Percentiles rank a stretch among this genome's conserved stretches.
Evolutionary conservation across 164 flowering plant species (phyloP).

Genomic region (Santalum album): DNA sequence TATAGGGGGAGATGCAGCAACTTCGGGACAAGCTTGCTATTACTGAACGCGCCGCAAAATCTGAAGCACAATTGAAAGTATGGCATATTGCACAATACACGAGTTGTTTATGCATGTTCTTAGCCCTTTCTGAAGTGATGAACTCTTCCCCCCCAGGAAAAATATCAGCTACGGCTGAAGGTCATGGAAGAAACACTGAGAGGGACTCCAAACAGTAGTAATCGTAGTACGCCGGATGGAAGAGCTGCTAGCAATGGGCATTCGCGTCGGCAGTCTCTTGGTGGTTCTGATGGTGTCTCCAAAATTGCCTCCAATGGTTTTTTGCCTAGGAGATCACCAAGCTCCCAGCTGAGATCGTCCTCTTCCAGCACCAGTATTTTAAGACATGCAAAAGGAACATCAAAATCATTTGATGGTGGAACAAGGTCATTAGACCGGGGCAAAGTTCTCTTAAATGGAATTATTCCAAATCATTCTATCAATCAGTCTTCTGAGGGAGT

Average conservation of each 20-base stretch:
- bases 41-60: slow-evolving; percentile 75
- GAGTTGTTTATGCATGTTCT: not conserved
- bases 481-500: slow-evolving; percentile 49
- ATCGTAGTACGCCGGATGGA: slow-evolving; percentile 56
- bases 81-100: not conserved
- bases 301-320: slow-evolving; percentile 71
- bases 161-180: slow-evolving; percentile 70
- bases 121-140: no score
- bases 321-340: slow-evolving; percentile 59
- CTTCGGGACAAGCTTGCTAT: slow-evolving; percentile 90
- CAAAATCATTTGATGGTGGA: slow-evolving; percentile 99
- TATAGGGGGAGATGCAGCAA: slow-evolving; percentile 98
- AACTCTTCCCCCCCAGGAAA: slow-evolving; percentile 44
- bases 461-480: slow-evolving; percentile 30
- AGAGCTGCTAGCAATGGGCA: slow-evolving; percentile 74
- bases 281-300: slow-evolving; percentile 80
- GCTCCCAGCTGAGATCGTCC: slow-evolving; percentile 52
- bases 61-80: slow-evolving; percentile 94
- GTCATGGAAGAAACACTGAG: slow-evolving; percentile 82
- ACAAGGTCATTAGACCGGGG: slow-evolving; percentile 73
- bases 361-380: slow-evolving; percentile 56
- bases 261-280: slow-evolving; percentile 89
- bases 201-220: slow-evolving; percentile 40
- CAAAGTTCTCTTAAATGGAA: slow-evolving; percentile 56
- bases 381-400: slow-evolving; percentile 88